A percentile compares a stretch with the other conserved stretches of the same genome.
These are phyloP conservation scores for Russula sp. DNA, from an alignment of 768 basidiomycete species.

Conservation along the genomic window DNA sequence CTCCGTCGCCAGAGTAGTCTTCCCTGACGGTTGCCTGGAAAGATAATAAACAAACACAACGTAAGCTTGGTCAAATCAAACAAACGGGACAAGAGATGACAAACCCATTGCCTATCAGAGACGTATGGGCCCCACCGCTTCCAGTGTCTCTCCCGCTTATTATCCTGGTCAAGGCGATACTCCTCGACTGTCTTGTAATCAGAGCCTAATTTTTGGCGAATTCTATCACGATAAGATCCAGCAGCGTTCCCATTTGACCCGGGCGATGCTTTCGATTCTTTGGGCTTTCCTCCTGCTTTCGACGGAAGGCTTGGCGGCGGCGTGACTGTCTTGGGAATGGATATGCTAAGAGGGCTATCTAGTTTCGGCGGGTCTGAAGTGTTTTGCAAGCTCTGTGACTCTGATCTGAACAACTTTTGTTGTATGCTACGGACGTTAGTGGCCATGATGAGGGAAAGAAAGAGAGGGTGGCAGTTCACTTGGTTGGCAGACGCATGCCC, in stretches of 20 bases:
- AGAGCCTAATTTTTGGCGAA: slow-evolving; percentile 60
- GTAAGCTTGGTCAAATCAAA: too few species aligned
- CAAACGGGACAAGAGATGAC: slow-evolving; percentile 32
- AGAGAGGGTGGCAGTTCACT: slow-evolving; percentile 15
- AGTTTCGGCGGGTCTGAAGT: slow-evolving; percentile 32
- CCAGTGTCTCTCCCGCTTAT: slow-evolving; percentile 82
- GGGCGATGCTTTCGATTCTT: slow-evolving; percentile 18
- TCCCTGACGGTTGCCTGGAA: slow-evolving; percentile 93
- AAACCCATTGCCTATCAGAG: slow-evolving; percentile 95
- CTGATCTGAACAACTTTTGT: slow-evolving; percentile 36
- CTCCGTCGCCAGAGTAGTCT: slow-evolving; percentile 95
- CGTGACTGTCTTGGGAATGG: slow-evolving; percentile 56
- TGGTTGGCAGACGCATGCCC: slow-evolving; percentile 1
- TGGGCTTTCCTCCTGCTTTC: slow-evolving; percentile 17
- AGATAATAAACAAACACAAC: slow-evolving; percentile 30
- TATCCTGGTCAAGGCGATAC: slow-evolving; percentile 81
- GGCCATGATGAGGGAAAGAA: slow-evolving; percentile 38
- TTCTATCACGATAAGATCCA: slow-evolving; percentile 57
- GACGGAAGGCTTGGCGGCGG: slow-evolving; percentile 38
- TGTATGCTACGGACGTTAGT: slow-evolving; percentile 57
- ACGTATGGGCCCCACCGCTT: slow-evolving; percentile 99
- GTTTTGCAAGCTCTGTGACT: slow-evolving; percentile 6
- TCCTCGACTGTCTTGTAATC: slow-evolving; percentile 82
- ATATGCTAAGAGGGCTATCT: slow-evolving; percentile 51
- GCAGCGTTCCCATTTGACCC: slow-evolving; percentile 24